These are phyloP conservation scores for Hypomyces perniciosus DNA, from an alignment of 2,329 filamentous ascomycete species.

Conservation along the genomic window DNA sequence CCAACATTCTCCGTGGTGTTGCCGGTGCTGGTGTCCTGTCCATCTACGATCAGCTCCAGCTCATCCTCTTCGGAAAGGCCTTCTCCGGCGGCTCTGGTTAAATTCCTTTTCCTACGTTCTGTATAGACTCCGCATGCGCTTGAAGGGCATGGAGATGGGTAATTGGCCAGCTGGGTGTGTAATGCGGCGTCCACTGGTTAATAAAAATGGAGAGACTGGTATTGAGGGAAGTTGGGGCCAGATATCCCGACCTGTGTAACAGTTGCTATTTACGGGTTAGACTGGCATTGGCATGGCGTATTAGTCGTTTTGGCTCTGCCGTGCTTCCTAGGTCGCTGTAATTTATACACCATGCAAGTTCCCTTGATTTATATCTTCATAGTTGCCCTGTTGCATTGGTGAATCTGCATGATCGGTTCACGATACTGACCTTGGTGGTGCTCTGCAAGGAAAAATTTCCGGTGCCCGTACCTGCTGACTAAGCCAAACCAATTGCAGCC, in stretches of 20 bases:
- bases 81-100: slow-evolving; percentile 67
- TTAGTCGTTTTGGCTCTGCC: slow-evolving; percentile 39
- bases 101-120: slow-evolving; percentile 33
- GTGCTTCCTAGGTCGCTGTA: slow-evolving; percentile 52
- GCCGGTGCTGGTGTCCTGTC: slow-evolving; percentile 99
- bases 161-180: slow-evolving; percentile 31
- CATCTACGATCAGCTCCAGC: slow-evolving; percentile 99
- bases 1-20: slow-evolving; percentile 99
- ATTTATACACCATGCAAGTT: slow-evolving; percentile 58
- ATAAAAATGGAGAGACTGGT: slow-evolving; percentile 41
- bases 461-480: not conserved
- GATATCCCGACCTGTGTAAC: slow-evolving; percentile 35
- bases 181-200: slow-evolving; percentile 33
- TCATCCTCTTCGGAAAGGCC: slow-evolving; percentile 99
- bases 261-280: slow-evolving; percentile 41
- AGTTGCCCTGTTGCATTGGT: not conserved
- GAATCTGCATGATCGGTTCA: not conserved
- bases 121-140: slow-evolving; percentile 35
- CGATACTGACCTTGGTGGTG: not conserved
- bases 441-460: not conserved
- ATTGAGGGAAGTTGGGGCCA: slow-evolving; percentile 38
- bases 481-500: not conserved
- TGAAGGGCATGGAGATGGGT: slow-evolving; percentile 25
- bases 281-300: slow-evolving; percentile 45
- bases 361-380: slow-evolving; percentile 28